Evolutionary conservation across 106 monocot species (phyloP), one percentile per base, ranked within the genome.

Genomic region (Iris macrosiphon): DNA sequence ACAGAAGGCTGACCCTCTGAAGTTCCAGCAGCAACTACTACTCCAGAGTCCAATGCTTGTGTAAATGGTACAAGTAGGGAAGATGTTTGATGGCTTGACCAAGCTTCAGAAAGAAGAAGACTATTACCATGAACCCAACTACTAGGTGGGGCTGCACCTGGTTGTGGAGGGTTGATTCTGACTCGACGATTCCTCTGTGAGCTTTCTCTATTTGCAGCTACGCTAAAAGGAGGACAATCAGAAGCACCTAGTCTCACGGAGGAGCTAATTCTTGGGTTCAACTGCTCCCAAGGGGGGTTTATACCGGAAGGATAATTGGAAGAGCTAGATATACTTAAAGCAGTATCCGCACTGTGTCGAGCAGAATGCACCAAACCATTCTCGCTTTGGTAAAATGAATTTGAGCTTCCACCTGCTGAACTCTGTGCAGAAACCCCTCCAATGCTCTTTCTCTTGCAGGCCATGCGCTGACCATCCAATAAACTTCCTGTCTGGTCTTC

Each of bases 141-240:
- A 68, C 67, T 53, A 52, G 71, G 59, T 7, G 25, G n/a, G 24
- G 59, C 15, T 2, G 20, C 61, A 50, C 69, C 64, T 64, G 14
- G 34, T 52, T 42, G 45, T 14, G 57, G 23, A 66, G 53, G 56
- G 33, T 55, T 69, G 8, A 61, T 37, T 52, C 82, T 73, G 39
- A 62, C 68, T 40, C 76, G 49, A 44, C 53, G 24, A 50, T 68
- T 82, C 28, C 72, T 64, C 17, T 39, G 27, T 23, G 64, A 49
- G 45, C 23, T 76, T 44, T 73, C 82, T 4, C 41, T 40, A 52
- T 40, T 61, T 39, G 65, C 65, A 12, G 57, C 39, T 21, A 25
- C 39, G 55, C 4, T 23, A 55, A 59, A 43, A 32, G 50, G 23
- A 26, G 45, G 50, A 27, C 31, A 12, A 26, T 57, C 67, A 51